Conservation (phyloP, 2,329 filamentous ascomycete genomes). For the Aspergillus ochraceoroseus region DNA sequence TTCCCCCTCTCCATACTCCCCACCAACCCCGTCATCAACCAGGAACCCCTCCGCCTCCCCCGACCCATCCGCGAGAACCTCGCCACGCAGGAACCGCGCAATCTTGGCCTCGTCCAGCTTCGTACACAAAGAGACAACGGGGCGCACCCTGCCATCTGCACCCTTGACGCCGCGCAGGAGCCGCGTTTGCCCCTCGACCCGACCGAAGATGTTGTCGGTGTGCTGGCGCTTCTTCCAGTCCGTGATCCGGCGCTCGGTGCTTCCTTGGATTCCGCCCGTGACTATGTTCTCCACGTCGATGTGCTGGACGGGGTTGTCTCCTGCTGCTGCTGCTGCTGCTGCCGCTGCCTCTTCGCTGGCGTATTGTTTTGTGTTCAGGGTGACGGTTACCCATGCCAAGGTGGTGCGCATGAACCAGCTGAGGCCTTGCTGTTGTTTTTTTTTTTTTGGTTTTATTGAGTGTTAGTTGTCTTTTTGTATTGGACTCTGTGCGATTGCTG, state of each 20-base stretch:
- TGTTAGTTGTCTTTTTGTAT: too few species aligned
- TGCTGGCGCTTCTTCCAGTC: slow-evolving; percentile 61
- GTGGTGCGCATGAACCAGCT: slow-evolving; percentile 68
- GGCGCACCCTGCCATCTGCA: slow-evolving; percentile 38
- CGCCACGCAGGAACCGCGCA: slow-evolving; percentile 38
- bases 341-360: too few species aligned
- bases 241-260: slow-evolving; percentile 53
- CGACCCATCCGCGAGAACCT: slow-evolving; percentile 49
- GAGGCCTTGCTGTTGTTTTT: slow-evolving; percentile 60
- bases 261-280: slow-evolving; percentile 67
- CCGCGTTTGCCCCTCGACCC: slow-evolving; percentile 57
- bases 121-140: slow-evolving; percentile 34
- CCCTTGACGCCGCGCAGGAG: slow-evolving; percentile 43
- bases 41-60: slow-evolving; percentile 58
- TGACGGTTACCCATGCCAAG: slow-evolving; percentile 64
- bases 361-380: slow-evolving; percentile 58
- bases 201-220: slow-evolving; percentile 74
- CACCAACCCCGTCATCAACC: slow-evolving; percentile 47
- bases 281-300: slow-evolving; percentile 68
- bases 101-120: slow-evolving; percentile 40
- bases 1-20: slow-evolving; percentile 41
- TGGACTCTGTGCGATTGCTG: too few species aligned
- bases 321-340: too few species aligned
- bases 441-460: too few species aligned
- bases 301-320: slow-evolving; percentile 48